Percentiles rank a stretch among this genome's conserved stretches.
Conservation (phyloP, 441 rosid species). For the Gossypium gossypioides region DNA sequence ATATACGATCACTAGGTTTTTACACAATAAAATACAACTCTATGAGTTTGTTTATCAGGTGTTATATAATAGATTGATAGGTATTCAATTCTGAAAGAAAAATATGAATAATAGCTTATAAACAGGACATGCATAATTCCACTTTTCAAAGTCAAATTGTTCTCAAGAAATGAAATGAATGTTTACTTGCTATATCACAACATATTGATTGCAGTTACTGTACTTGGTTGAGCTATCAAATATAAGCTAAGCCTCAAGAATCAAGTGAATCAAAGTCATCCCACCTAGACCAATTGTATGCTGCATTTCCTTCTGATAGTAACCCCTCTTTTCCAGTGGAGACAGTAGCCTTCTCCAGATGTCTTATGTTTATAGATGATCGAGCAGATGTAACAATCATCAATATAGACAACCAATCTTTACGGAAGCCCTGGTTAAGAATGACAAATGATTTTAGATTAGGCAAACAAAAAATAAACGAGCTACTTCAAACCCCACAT, state of each 20-base stretch:
- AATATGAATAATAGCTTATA: not conserved
- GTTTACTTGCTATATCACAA: not conserved
- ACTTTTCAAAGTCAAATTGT: not conserved
- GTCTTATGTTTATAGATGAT: conserved; percentile 89
- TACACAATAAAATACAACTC: not conserved
- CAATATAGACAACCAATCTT: conserved; percentile 90
- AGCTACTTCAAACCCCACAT: not conserved
- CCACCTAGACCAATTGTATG: conserved; percentile 98
- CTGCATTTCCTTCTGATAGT: conserved; percentile 98
- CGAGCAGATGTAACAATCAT: conserved; percentile 97
- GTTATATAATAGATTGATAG: not conserved
- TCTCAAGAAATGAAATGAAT: not conserved
- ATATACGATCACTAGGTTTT: not conserved
- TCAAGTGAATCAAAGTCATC: conserved; percentile 9
- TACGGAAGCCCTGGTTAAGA: conserved; percentile 77
- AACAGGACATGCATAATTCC: not conserved
- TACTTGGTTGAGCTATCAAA: not conserved
- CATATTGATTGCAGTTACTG: not conserved
- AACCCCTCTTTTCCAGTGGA: conserved; percentile 99
- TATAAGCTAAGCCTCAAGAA: not conserved
- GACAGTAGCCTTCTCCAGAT: conserved; percentile 95
- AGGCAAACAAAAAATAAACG: conserved; percentile 6
- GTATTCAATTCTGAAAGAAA: not conserved
- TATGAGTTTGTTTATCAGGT: not conserved
- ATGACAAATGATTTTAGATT: conserved; percentile 14